Evolutionary conservation across 352 stramenopile genomes (phyloP).

Genomic region (Globisporangium ultimum): DNA sequence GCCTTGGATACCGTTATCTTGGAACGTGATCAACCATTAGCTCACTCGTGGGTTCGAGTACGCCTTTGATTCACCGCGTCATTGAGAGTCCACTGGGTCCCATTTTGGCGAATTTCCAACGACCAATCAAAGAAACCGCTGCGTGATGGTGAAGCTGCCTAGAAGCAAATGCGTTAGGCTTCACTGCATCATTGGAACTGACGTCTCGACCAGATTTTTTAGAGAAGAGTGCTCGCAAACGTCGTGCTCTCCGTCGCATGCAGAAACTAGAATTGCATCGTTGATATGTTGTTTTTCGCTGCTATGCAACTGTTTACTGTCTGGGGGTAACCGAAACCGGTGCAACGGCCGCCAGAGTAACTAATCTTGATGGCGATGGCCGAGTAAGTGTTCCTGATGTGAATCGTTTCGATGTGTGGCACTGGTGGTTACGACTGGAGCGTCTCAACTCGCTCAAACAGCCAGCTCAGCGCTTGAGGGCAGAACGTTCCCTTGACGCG

Average conservation of each 20-base stretch:
- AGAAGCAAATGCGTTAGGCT: neutral
- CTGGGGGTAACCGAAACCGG: too few relatives aligned
- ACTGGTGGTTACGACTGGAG: too few relatives aligned
- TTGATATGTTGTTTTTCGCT: too few relatives aligned
- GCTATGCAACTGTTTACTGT: too few relatives aligned
- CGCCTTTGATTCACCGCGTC: neutral
- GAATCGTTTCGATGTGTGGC: too few relatives aligned
- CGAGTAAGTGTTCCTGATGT: too few relatives aligned
- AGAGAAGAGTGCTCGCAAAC: neutral
- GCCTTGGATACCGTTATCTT: neutral
- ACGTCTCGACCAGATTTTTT: neutral
- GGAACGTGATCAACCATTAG: neutral
- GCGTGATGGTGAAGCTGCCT: neutral
- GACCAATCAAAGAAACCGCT: neutral
- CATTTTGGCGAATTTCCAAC: neutral
- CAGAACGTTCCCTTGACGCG: too few relatives aligned
- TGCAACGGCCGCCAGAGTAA: too few relatives aligned
- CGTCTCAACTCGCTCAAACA: too few relatives aligned
- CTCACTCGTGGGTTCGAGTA: neutral
- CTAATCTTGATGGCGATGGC: too few relatives aligned
- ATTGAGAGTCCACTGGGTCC: neutral
- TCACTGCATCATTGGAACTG: neutral
- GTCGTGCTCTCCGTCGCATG: too few relatives aligned
- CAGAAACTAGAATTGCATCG: neutral
- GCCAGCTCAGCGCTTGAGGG: too few relatives aligned